A percentile compares a stretch with the other conserved stretches of the same genome.
Conservation (phyloP, 1,284 basidiomycete species). For the Coniferiporia weirii region DNA sequence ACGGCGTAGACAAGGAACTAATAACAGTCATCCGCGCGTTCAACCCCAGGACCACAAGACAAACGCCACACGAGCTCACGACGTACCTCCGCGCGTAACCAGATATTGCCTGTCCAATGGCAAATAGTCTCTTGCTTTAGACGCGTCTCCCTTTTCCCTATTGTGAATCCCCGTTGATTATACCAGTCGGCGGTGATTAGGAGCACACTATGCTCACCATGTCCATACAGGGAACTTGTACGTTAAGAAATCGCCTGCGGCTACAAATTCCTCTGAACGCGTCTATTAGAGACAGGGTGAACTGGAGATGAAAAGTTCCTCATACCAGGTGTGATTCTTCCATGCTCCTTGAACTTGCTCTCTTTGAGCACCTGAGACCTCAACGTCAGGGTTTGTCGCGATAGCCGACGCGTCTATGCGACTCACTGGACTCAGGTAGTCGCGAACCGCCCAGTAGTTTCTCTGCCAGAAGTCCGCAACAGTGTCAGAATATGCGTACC, state of each 20-base stretch:
- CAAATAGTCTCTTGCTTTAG: constrained; percentile 85
- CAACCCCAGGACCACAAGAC: not conserved
- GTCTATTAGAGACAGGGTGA: constrained; percentile 21
- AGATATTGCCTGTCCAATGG: constrained; percentile 96
- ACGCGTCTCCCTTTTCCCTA: constrained; percentile 87
- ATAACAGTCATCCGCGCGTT: not conserved
- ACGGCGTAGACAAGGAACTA: constrained; percentile 86
- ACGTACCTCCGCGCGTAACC: constrained; percentile 72
- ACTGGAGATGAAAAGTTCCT: constrained; percentile 17
- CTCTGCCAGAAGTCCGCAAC: constrained; percentile 30
- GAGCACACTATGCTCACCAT: constrained; percentile 54
- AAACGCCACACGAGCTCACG: constrained; percentile 5
- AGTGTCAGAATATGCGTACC: not conserved
- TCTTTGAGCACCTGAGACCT: constrained; percentile 81
- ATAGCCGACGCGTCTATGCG: constrained; percentile 21
- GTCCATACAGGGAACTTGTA: constrained; percentile 97
- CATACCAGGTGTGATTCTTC: constrained; percentile 90
- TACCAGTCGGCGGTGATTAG: not conserved
- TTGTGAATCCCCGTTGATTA: not conserved
- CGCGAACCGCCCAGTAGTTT: constrained; percentile 93
- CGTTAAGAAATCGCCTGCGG: constrained; percentile 88
- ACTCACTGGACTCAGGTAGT: constrained; percentile 90
- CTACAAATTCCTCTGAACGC: constrained; percentile 85
- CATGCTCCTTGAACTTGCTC: constrained; percentile 99
- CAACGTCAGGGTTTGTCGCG: constrained; percentile 26